A percentile compares a stretch with the other conserved stretches of the same genome.
These are phyloP conservation scores for Coniella lustricola DNA, from an alignment of 2,329 filamentous ascomycete species.

Conservation along the genomic window DNA sequence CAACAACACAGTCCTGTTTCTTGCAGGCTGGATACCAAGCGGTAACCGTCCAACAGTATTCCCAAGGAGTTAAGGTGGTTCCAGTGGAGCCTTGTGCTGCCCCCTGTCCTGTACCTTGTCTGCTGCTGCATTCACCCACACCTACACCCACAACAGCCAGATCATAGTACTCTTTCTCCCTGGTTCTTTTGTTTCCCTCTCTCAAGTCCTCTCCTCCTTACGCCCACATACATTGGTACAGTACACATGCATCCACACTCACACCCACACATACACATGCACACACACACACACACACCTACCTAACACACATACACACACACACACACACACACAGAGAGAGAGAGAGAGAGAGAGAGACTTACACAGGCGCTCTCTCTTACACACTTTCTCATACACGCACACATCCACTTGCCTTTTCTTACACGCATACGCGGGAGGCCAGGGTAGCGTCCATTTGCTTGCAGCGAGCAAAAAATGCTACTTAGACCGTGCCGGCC, in stretches of 20 bases:
- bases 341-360: too few relatives aligned
- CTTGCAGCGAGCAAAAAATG: slow-evolving; percentile 10
- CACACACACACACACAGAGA: neutral
- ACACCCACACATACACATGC: neutral
- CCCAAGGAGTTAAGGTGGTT: too few relatives aligned
- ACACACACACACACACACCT: neutral
- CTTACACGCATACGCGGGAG: slow-evolving; percentile 4
- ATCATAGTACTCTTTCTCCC: neutral
- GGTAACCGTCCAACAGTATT: too few relatives aligned
- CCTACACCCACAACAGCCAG: too few relatives aligned
- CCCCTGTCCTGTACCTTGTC: too few relatives aligned
- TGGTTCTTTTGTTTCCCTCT: too few relatives aligned
- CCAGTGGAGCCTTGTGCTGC: too few relatives aligned
- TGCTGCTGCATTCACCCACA: too few relatives aligned
- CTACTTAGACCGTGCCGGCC: slow-evolving; percentile 12
- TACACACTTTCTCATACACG: neutral
- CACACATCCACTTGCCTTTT: neutral
- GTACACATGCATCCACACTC: neutral
- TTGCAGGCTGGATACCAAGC: too few relatives aligned
- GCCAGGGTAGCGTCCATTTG: slow-evolving; percentile 15
- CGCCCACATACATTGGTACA: neutral
- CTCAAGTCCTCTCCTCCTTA: too few relatives aligned
- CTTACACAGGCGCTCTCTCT: neutral
- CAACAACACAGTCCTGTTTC: too few relatives aligned
- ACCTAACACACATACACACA: neutral